Conservation (phyloP, 371 early-diverging fungal genomes). For the Apophysomyces sp. region DNA sequence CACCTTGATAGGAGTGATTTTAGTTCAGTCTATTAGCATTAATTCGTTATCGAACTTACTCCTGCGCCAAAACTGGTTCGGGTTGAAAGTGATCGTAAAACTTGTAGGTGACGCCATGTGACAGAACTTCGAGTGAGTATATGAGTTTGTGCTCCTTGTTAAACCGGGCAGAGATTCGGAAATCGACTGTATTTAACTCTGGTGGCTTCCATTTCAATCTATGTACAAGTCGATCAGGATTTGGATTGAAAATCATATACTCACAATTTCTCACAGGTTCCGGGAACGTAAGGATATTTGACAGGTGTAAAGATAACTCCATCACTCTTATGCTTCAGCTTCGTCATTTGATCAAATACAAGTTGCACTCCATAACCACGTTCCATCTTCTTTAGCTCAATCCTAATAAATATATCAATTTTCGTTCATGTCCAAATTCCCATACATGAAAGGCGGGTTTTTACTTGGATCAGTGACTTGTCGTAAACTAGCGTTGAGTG, state of each 20-base stretch:
- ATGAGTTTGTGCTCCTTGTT: conserved; percentile 68
- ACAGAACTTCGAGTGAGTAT: conserved; percentile 58
- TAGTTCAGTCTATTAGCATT: neutral
- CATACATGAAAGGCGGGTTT: conserved; percentile 67
- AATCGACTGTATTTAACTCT: conserved; percentile 83
- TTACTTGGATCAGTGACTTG: conserved; percentile 38
- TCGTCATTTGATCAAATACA: conserved; percentile 63
- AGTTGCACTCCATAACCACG: conserved; percentile 58
- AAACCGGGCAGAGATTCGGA: conserved; percentile 59
- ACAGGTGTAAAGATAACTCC: conserved; percentile 90
- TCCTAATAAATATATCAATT: conserved; percentile 13
- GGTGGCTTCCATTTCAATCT: conserved; percentile 94
- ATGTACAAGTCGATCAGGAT: neutral
- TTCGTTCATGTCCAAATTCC: neutral
- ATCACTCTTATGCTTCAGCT: conserved; percentile 78
- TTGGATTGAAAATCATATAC: neutral
- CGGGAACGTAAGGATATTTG: conserved; percentile 70
- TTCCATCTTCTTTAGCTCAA: conserved; percentile 63
- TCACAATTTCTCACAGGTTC: conserved; percentile 65
- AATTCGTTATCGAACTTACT: conserved; percentile 32
- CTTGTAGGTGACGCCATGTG: conserved; percentile 54
- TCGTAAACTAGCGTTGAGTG: conserved; percentile 36
- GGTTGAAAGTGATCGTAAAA: conserved; percentile 70
- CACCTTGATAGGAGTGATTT: conserved; percentile 42
- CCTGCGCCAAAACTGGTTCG: conserved; percentile 48